Evolutionary conservation across 1,284 basidiomycete genomes (phyloP).

Genomic region (Garcileccinum viscosum): DNA sequence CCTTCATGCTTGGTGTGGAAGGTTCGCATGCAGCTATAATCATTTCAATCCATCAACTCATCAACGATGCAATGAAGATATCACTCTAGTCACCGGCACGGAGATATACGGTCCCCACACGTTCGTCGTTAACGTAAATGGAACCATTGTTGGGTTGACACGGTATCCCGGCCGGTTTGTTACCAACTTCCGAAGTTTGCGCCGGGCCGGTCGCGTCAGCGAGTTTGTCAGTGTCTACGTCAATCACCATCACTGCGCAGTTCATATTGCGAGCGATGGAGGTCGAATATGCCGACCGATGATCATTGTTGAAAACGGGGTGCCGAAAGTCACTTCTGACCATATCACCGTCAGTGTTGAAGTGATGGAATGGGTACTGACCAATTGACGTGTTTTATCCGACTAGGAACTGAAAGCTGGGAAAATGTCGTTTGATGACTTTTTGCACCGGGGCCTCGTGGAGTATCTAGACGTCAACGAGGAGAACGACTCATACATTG

Average conservation of each 20-base stretch:
- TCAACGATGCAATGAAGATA: constrained; percentile 64
- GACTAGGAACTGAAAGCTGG: constrained; percentile 81
- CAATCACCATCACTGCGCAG: constrained; percentile 93
- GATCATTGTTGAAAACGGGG: constrained; percentile 93
- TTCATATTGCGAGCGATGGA: constrained; percentile 97
- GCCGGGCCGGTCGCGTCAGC: constrained; percentile 90
- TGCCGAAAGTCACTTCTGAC: constrained; percentile 78
- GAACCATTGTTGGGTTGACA: constrained; percentile 93
- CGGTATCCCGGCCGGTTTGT: constrained; percentile 89
- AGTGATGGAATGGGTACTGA: constrained; percentile 10
- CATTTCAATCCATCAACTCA: constrained; percentile 19
- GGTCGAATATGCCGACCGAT: constrained; percentile 98
- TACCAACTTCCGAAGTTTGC: constrained; percentile 87
- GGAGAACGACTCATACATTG: constrained; percentile 98
- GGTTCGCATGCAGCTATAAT: constrained; percentile 51
- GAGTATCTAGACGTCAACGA: constrained; percentile 99
- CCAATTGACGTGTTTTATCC: constrained; percentile 22
- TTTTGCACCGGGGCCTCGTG: constrained; percentile 93
- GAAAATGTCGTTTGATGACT: constrained; percentile 90
- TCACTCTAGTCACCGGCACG: constrained; percentile 89
- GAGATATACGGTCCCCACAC: constrained; percentile 94
- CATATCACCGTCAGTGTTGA: constrained; percentile 72
- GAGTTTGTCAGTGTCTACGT: constrained; percentile 98
- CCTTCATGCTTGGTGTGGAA: constrained; percentile 96
- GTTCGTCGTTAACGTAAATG: constrained; percentile 97